These are phyloP conservation scores for Adansonia rubrostipa DNA, from an alignment of 441 rosid genomes.

Conservation along the genomic window DNA sequence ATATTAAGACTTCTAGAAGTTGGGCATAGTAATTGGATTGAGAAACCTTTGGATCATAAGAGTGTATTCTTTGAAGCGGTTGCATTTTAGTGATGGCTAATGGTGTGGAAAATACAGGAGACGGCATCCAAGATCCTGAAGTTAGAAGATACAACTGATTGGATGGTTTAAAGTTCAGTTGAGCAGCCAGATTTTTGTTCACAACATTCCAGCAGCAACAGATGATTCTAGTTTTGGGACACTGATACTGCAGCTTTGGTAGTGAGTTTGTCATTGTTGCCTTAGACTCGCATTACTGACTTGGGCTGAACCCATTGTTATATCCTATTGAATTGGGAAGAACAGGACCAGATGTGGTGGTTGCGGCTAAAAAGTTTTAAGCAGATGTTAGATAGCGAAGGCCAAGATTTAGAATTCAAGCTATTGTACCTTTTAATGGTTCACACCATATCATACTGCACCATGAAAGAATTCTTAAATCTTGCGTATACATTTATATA, in stretches of 20 bases:
- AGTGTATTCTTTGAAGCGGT: background rate
- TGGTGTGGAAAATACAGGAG: constrained; percentile 60
- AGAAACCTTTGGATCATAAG: background rate
- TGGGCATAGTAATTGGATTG: background rate
- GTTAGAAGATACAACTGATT: constrained; percentile 38
- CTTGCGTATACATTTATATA: too few species aligned
- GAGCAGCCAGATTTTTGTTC: constrained; percentile 44
- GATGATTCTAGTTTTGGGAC: constrained; percentile 36
- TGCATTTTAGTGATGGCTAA: background rate
- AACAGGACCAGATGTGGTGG: constrained; percentile 27
- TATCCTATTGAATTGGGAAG: constrained; percentile 39
- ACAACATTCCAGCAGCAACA: constrained; percentile 29
- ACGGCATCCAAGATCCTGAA: constrained; percentile 75
- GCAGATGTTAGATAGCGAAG: background rate
- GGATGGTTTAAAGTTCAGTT: constrained; percentile 24
- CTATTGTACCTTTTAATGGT: background rate
- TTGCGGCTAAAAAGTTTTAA: constrained; percentile 20
- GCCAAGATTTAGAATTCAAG: constrained; percentile 6
- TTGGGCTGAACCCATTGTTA: constrained; percentile 34
- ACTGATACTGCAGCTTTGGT: constrained; percentile 23
- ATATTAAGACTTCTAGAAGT: background rate
- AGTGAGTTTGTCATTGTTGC: constrained; percentile 33
- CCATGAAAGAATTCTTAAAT: background rate
- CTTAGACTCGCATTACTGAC: constrained; percentile 31
- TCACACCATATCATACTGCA: background rate